phyloP scores from a whole-genome alignment of 371 early-diverging fungal genomes.

The Mucor circinelloides region DNA sequence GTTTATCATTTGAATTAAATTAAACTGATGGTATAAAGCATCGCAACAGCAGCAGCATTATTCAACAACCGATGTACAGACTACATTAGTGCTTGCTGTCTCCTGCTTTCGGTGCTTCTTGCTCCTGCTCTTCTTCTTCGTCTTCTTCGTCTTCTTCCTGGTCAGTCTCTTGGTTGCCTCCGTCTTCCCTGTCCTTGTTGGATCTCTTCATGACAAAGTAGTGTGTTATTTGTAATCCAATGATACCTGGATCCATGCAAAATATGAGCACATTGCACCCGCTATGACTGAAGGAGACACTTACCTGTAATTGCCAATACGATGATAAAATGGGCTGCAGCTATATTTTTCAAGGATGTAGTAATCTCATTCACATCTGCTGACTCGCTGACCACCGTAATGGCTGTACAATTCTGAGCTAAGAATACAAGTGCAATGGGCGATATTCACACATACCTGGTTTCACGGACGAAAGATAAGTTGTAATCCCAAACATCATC shows the following conservation, averaged over 20 bases:
- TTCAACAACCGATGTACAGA: neutral
- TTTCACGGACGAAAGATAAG: slow-evolving; percentile 42
- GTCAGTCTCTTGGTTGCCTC: neutral
- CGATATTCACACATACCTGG: slow-evolving; percentile 30
- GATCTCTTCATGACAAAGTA: slow-evolving; percentile 37
- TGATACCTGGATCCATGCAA: slow-evolving; percentile 33
- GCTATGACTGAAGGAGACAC: neutral
- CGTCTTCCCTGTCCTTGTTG: neutral
- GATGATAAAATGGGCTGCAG: slow-evolving; percentile 51
- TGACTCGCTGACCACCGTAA: neutral
- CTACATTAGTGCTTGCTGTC: neutral
- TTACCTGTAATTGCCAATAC: slow-evolving; percentile 42
- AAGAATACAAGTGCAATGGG: neutral
- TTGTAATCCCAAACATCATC: slow-evolving; percentile 44
- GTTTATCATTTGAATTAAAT: neutral
- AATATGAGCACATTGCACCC: neutral
- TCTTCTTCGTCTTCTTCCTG: slow-evolving; percentile 5
- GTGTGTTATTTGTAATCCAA: slow-evolving; percentile 51
- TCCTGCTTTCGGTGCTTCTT: neutral
- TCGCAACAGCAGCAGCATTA: neutral
- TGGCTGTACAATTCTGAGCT: neutral
- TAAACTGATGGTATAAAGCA: neutral
- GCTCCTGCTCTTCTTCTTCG: neutral
- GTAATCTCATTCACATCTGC: neutral
- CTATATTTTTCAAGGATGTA: slow-evolving; percentile 38